These are phyloP conservation scores for Colletotrichum karsti DNA, from an alignment of 2,329 filamentous ascomycete genomes.

Conservation along the genomic window DNA sequence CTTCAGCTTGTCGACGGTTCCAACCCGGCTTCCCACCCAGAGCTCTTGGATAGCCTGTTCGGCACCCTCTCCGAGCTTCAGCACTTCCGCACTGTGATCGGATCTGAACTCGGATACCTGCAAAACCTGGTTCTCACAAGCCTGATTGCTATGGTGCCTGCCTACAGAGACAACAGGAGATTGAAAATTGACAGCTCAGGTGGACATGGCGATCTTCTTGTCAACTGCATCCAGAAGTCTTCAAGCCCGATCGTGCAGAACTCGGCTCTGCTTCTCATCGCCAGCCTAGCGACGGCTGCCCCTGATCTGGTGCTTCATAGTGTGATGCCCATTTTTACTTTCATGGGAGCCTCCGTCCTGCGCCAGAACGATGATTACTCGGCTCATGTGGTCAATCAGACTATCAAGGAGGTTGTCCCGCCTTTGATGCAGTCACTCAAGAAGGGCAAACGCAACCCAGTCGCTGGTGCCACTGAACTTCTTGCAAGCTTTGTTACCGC, in stretches of 20 bases:
- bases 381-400: constrained; percentile 93
- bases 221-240: constrained; percentile 93
- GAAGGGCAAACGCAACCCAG: constrained; percentile 78
- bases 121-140: constrained; percentile 86
- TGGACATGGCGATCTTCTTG: constrained; percentile 88
- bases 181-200: constrained; percentile 79
- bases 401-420: constrained; percentile 92
- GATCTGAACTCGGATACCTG: constrained; percentile 89
- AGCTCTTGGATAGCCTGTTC: constrained; percentile 83
- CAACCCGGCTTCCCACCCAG: constrained; percentile 76
- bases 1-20: constrained; percentile 89
- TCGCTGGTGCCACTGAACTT: constrained; percentile 86
- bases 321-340: constrained; percentile 99
- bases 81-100: constrained; percentile 80
- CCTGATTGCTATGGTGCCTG: constrained; percentile 84
- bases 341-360: constrained; percentile 92
- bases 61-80: constrained; percentile 87
- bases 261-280: constrained; percentile 86
- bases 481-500: constrained; percentile 96
- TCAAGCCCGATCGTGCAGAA: constrained; percentile 95
- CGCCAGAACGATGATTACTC: constrained; percentile 97
- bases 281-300: constrained; percentile 84
- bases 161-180: constrained; percentile 68
- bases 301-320: constrained; percentile 94
- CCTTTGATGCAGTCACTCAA: constrained; percentile 87